Base-by-base conservation (phyloP, 768 basidiomycete genomes). In the Lactarius tabidus region DNA sequence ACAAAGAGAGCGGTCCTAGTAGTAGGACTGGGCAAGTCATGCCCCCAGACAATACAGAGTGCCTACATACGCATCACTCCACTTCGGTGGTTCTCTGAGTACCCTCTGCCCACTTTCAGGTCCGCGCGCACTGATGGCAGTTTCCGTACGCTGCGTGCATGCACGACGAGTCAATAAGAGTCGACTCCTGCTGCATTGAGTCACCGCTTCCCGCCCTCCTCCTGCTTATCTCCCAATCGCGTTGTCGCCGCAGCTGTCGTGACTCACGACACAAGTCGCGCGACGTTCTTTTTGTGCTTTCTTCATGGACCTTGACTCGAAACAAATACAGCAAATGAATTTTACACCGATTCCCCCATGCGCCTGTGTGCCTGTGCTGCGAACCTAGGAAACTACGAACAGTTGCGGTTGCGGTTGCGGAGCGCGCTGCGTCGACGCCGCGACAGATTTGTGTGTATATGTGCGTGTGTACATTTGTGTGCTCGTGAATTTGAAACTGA, bases 191-290 rank as follows among this genome's bases (percentile, higher is more conserved):
- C 26, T 29, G 17, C 29, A 54, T 33, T 12, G 2, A 33, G 53
- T 33, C 53, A n/a, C 31, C 53, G 52, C 28, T 54, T 31, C 53
- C 31, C 31, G 18, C 29, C 53, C 4, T 18, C 28, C 17, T 18
- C 17, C 29, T 54, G 1, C 31, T 26, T 48, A 60, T 64, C 63
- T 60, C 45, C 63, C 63, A 64, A 60, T 64, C 51, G 58, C 63
- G 53, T 60, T 48, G 58, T 36, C 53, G 38, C 52, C 57, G 57
- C 63, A 33, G 53, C 28, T 10, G 20, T 33, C 53, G 48, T 51
- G 23, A 51, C 23, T 51, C 48, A 51, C 48, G 48, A 45, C n/a
- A 45, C 18, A 20, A 48, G 23, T 28, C 48, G 48, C 48, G 14
- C 23, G 26, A 51, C 48, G 14, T 26, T 48, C 12, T 26, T 48